phyloP scores from a whole-genome alignment of 2,329 filamentous ascomycete species.

The Lasiodiplodia citricola region DNA sequence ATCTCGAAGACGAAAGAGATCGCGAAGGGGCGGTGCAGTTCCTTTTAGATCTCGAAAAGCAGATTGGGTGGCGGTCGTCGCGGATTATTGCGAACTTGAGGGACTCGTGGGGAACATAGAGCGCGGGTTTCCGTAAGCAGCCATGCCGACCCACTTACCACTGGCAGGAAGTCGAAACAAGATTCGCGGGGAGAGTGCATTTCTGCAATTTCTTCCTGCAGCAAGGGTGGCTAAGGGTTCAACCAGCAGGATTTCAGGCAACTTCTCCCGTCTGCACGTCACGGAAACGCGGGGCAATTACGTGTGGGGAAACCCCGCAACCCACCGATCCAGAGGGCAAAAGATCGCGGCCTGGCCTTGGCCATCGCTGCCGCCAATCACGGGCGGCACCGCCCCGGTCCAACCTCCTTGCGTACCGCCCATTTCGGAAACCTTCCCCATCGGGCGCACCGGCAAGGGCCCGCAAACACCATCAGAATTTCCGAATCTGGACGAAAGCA shows the following conservation, averaged over 20 bases:
- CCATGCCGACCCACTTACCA: neutral
- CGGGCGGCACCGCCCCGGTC: neutral
- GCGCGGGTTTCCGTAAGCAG: slow-evolving; percentile 1
- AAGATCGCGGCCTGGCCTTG: slow-evolving; percentile 2
- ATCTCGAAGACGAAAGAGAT: slow-evolving; percentile 17
- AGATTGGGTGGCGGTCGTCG: slow-evolving; percentile 23
- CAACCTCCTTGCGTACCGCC: neutral
- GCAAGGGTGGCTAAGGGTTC: neutral
- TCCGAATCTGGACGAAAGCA: neutral
- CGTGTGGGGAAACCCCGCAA: slow-evolving; percentile 12
- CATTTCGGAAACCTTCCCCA: neutral
- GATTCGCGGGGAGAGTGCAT: neutral
- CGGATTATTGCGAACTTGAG: slow-evolving; percentile 19
- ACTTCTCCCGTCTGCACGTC: slow-evolving; percentile 12
- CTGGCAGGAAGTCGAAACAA: neutral
- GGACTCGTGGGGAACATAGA: slow-evolving; percentile 18
- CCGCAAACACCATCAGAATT: slow-evolving; percentile 7
- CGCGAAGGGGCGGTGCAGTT: slow-evolving; percentile 22
- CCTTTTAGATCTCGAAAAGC: slow-evolving; percentile 7
- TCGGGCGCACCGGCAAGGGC: neutral
- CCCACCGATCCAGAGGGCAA: neutral
- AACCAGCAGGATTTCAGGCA: neutral
- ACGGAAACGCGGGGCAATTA: slow-evolving; percentile 14
- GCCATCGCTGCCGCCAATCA: neutral
- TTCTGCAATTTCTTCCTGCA: neutral